Evolutionary conservation across 805 yeast genomes (phyloP).

Genomic region (Cyberlindnera euphorbiae): DNA sequence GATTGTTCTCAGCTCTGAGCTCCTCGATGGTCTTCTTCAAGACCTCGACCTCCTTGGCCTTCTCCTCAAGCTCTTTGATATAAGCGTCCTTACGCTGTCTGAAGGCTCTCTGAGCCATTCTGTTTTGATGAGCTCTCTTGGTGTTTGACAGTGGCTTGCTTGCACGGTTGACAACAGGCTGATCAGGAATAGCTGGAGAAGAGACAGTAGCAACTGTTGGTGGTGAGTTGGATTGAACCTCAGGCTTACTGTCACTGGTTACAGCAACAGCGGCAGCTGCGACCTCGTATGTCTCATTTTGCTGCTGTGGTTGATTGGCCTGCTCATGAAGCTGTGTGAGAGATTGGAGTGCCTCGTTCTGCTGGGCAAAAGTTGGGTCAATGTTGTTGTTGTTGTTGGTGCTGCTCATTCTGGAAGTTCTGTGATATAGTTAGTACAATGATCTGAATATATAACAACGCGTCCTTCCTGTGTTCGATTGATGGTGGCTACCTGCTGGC

Average conservation of each 20-base stretch:
- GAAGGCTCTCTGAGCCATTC: conserved; percentile 90
- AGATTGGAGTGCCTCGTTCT: conserved; percentile 14
- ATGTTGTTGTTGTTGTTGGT: conserved; percentile 23
- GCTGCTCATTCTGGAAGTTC: neutral
- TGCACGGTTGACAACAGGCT: conserved; percentile 17
- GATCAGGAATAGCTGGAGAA: neutral
- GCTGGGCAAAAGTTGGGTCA: conserved; percentile 27
- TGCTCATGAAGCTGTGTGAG: conserved; percentile 7
- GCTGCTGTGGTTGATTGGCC: conserved; percentile 7
- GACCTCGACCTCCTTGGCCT: conserved; percentile 58
- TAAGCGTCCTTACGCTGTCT: conserved; percentile 79
- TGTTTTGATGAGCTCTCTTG: conserved; percentile 87
- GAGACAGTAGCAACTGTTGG: conserved; percentile 1
- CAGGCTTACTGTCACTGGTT: conserved; percentile 11
- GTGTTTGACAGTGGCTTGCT: conserved; percentile 48
- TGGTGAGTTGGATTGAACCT: neutral
- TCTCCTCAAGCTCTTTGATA: conserved; percentile 72
- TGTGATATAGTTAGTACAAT: too few relatives aligned
- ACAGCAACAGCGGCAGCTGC: conserved; percentile 35
- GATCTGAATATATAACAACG: too few relatives aligned
- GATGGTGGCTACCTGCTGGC: too few relatives aligned
- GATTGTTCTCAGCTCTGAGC: conserved; percentile 65
- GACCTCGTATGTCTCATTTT: conserved; percentile 26
- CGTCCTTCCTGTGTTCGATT: too few relatives aligned
- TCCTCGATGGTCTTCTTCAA: conserved; percentile 60